phyloP scores from a whole-genome alignment of 768 basidiomycete species.

The Termitomyces bulborhizus region DNA sequence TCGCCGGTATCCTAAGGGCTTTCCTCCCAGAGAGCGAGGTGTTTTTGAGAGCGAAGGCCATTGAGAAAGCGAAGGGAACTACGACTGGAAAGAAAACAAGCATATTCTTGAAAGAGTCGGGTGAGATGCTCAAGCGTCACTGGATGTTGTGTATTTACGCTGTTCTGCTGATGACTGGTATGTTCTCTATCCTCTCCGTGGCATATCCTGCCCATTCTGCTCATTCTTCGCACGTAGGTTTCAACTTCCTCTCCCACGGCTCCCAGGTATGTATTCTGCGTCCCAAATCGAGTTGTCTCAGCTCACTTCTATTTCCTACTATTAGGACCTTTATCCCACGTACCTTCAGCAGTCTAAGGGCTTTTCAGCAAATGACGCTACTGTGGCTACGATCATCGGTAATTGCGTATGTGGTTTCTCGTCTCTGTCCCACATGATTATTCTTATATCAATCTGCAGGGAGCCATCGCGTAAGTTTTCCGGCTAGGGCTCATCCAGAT shows the following conservation, averaged over 20 bases:
- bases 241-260: constrained; percentile 54
- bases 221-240: constrained; percentile 23
- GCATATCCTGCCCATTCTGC: background rate
- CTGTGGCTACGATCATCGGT: constrained; percentile 64
- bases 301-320: constrained; percentile 6
- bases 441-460: constrained; percentile 6
- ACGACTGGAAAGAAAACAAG: constrained; percentile 53
- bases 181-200: background rate
- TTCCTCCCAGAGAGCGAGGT: constrained; percentile 71
- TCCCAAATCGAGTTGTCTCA: background rate
- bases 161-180: constrained; percentile 28
- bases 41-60: constrained; percentile 61
- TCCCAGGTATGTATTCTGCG: constrained; percentile 33
- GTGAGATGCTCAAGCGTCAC: constrained; percentile 72
- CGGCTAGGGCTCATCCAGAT: background rate
- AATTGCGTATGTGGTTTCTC: constrained; percentile 31
- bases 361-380: constrained; percentile 41
- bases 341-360: constrained; percentile 51
- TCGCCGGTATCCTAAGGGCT: constrained; percentile 62
- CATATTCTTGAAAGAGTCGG: constrained; percentile 67
- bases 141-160: constrained; percentile 85
- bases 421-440: background rate
- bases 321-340: constrained; percentile 55
- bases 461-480: constrained; percentile 15
- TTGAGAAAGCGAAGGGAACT: constrained; percentile 52